Conservation (phyloP, 495 filamentous ascomycete species). For the Zalerion maritima region DNA sequence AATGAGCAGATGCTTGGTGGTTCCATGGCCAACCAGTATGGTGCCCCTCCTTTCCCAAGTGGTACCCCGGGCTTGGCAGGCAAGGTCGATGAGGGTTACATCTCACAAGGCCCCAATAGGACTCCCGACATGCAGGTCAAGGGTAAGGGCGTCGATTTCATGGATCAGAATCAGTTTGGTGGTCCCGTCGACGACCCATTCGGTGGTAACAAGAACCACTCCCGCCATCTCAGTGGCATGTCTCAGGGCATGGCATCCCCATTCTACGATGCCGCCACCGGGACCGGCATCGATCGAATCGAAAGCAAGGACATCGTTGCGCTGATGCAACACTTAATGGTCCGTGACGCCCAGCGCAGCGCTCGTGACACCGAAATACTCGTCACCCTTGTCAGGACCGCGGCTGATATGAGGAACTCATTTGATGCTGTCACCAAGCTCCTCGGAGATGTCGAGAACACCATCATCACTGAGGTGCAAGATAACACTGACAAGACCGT, state of each 20-base stretch:
- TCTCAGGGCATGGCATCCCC: conserved; percentile 83
- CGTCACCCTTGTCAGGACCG: conserved; percentile 82
- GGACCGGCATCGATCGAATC: conserved; percentile 78
- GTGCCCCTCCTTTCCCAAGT: conserved; percentile 21
- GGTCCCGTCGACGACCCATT: conserved; percentile 42
- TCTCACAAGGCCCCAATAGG: conserved; percentile 64
- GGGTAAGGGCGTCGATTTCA: conserved; percentile 43
- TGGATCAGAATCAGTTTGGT: conserved; percentile 40
- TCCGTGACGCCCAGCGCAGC: conserved; percentile 91
- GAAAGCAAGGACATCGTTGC: conserved; percentile 95
- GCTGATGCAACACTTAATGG: conserved; percentile 94
- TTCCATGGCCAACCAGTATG: conserved; percentile 8
- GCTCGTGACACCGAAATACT: conserved; percentile 94
- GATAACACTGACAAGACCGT: conserved; percentile 73
- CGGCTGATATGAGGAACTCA: conserved; percentile 92
- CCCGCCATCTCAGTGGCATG: conserved; percentile 69
- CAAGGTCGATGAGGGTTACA: conserved; percentile 72
- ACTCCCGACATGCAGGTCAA: conserved; percentile 42
- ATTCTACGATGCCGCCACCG: conserved; percentile 81
- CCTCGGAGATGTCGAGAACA: conserved; percentile 70
- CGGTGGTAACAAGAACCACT: conserved; percentile 40
- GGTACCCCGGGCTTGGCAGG: conserved; percentile 35
- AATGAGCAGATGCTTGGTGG: conserved; percentile 29
- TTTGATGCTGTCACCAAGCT: conserved; percentile 95
- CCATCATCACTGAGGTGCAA: conserved; percentile 69